phyloP scores from a whole-genome alignment of 2,329 filamentous ascomycete species.

The Colletotrichum coccodes region DNA sequence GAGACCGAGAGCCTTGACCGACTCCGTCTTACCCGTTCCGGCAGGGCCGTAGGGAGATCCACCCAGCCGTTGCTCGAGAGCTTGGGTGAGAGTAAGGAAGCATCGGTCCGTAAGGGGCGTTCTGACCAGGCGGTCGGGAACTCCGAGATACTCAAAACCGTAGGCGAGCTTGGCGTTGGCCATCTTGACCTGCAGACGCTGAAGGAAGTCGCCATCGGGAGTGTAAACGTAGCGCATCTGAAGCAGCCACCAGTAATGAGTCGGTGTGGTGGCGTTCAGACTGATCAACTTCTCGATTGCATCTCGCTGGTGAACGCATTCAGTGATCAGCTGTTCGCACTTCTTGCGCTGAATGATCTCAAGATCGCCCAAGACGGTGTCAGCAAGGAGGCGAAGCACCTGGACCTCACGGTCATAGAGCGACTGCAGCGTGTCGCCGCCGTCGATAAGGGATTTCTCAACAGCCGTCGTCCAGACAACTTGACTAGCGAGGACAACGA shows the following conservation, averaged over 20 bases:
- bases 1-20: conserved; percentile 95
- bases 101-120: conserved; percentile 98
- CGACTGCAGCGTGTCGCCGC: conserved; percentile 73
- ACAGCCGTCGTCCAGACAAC: conserved; percentile 93
- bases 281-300: conserved; percentile 87
- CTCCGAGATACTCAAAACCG: conserved; percentile 97
- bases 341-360: conserved; percentile 91
- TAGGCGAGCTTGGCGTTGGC: conserved; percentile 96
- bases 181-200: conserved; percentile 92
- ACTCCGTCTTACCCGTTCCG: conserved; percentile 98
- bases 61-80: conserved; percentile 91
- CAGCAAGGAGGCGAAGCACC: conserved; percentile 85
- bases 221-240: conserved; percentile 97
- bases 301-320: conserved; percentile 98
- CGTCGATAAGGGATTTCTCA: conserved; percentile 78
- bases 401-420: conserved; percentile 87
- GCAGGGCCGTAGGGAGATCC: conserved; percentile 97
- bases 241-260: conserved; percentile 91
- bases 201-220: conserved; percentile 80
- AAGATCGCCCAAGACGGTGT: conserved; percentile 90
- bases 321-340: conserved; percentile 98
- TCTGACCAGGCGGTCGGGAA: conserved; percentile 93
- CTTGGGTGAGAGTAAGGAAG: conserved; percentile 97
- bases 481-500: conserved; percentile 94
- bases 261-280: conserved; percentile 77